Evolutionary conservation across 768 basidiomycete species (phyloP).

Genomic region (Clitopilus passeckerianus): DNA sequence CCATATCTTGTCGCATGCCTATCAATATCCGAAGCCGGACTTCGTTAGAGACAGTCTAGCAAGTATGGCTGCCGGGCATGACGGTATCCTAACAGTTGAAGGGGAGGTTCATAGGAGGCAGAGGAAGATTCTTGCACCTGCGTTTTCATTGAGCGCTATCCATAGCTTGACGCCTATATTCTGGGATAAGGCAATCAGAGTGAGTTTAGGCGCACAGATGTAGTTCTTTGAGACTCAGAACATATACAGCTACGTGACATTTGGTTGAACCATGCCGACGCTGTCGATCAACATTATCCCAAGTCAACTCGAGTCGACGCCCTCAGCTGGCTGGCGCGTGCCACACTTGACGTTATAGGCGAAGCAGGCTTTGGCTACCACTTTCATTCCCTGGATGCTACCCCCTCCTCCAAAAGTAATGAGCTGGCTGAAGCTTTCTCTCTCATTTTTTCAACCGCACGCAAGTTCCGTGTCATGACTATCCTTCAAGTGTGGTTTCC

Average conservation of each 20-base stretch:
- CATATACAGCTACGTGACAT: slow-evolving; percentile 41
- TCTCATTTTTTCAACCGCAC: slow-evolving; percentile 48
- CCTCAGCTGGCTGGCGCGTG: slow-evolving; percentile 47
- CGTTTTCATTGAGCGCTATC: slow-evolving; percentile 46
- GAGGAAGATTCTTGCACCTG: slow-evolving; percentile 49
- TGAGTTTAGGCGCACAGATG: slow-evolving; percentile 17
- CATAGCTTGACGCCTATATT: slow-evolving; percentile 52
- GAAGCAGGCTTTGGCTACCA: slow-evolving; percentile 41
- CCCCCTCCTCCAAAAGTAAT: slow-evolving; percentile 28
- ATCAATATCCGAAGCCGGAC: slow-evolving; percentile 60
- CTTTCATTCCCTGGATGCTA: slow-evolving; percentile 44
- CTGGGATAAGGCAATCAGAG: slow-evolving; percentile 49
- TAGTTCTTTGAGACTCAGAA: slow-evolving; percentile 3
- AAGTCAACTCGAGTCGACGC: slow-evolving; percentile 36
- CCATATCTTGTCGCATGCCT: slow-evolving; percentile 51
- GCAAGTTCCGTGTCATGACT: slow-evolving; percentile 46
- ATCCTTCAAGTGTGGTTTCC: slow-evolving; percentile 58
- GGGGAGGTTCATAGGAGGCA: slow-evolving; percentile 50
- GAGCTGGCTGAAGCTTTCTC: slow-evolving; percentile 53
- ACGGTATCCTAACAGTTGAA: slow-evolving; percentile 47
- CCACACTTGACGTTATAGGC: slow-evolving; percentile 66
- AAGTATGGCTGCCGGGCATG: slow-evolving; percentile 43
- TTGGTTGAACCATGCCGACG: slow-evolving; percentile 27
- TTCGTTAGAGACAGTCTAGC: slow-evolving; percentile 48
- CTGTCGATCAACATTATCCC: slow-evolving; percentile 5